These are phyloP conservation scores for Phyllosticta citriasiana DNA, from an alignment of 2,329 filamentous ascomycete genomes.

Conservation along the genomic window DNA sequence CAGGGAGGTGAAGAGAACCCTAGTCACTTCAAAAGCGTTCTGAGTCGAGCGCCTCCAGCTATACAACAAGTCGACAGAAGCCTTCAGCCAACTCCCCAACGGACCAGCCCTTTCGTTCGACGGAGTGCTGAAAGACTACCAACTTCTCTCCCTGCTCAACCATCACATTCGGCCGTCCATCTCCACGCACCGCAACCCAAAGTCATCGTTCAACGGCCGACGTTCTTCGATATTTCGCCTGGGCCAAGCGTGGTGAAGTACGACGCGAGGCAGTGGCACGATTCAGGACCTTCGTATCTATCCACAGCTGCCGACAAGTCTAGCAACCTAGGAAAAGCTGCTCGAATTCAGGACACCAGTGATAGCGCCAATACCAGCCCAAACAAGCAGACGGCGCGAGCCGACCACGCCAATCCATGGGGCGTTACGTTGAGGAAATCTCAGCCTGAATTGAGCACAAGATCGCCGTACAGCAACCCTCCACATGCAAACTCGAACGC, in stretches of 20 bases:
- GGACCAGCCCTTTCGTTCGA: constrained; percentile 6
- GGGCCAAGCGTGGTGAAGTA: not conserved
- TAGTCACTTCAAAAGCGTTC: not conserved
- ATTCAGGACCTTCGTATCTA: not conserved
- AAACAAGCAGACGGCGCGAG: not conserved
- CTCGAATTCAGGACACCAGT: not conserved
- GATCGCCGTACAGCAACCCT: not conserved
- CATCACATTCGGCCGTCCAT: not conserved
- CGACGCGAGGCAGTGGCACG: not conserved
- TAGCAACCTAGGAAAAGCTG: not conserved
- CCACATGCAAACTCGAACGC: not conserved
- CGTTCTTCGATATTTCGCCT: constrained; percentile 1
- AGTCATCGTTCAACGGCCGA: not conserved
- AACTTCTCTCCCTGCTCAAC: not conserved
- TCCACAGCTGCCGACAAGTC: not conserved
- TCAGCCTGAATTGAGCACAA: not conserved
- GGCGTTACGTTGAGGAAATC: not conserved
- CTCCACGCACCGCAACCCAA: not conserved
- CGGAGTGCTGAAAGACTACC: not conserved
- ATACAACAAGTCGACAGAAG: not conserved
- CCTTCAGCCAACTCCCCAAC: not conserved
- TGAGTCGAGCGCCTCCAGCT: not conserved
- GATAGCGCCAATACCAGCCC: not conserved
- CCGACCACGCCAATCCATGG: not conserved
- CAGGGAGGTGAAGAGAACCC: not conserved